Evolutionary conservation across 306 rosid species (phyloP).

Genomic region (Pterocarpus santalinus): DNA sequence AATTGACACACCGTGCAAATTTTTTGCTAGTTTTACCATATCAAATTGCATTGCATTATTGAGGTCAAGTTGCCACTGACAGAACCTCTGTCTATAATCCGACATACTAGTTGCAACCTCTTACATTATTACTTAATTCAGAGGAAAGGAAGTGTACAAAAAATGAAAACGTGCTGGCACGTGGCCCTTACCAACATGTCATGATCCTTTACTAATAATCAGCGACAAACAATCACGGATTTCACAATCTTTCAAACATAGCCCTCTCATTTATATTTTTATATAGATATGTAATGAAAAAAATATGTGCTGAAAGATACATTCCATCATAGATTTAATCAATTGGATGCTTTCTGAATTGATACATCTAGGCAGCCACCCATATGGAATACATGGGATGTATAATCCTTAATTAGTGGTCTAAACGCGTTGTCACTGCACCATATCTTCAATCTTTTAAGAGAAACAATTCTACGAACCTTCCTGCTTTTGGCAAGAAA

Average conservation of each 20-base stretch:
- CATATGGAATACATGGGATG: neutral
- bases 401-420: neutral
- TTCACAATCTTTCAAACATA: neutral
- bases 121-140: neutral
- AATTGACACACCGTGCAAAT: neutral
- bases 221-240: conserved; percentile 38
- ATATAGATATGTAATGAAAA: neutral
- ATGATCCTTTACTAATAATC: neutral
- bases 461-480: conserved; percentile 4
- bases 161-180: conserved; percentile 17
- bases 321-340: conserved; percentile 9
- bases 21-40: neutral
- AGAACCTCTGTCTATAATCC: neutral
- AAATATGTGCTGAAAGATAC: neutral
- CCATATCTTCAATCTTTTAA: neutral
- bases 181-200: conserved; percentile 14
- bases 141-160: conserved; percentile 18
- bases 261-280: neutral
- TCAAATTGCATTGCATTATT: neutral
- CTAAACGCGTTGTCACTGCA: conserved; percentile 21
- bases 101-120: too few species aligned
- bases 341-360: neutral
- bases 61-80: neutral
- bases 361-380: neutral
- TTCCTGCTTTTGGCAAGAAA: neutral